A percentile compares a stretch with the other conserved stretches of the same genome.
These are phyloP conservation scores for Mycena polygramma DNA, from an alignment of 768 basidiomycete genomes.

Conservation along the genomic window DNA sequence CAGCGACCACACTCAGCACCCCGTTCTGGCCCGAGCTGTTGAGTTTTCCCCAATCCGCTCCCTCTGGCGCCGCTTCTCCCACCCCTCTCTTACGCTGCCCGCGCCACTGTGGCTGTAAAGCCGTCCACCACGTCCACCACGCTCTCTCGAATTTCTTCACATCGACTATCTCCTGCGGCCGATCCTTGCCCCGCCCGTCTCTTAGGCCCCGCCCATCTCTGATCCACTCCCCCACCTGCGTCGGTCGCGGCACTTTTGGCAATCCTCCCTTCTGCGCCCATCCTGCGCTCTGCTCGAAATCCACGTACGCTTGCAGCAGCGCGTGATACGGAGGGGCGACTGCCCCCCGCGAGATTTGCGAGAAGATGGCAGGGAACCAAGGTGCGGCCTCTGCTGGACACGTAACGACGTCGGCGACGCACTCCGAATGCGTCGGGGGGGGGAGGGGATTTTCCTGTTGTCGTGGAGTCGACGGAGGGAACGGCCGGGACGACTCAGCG, in stretches of 20 bases:
- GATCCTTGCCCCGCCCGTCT: not conserved
- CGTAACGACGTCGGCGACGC: too few relatives aligned
- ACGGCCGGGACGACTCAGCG: too few relatives aligned
- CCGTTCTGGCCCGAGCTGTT: not conserved
- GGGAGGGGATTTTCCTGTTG: too few relatives aligned
- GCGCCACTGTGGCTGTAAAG: not conserved
- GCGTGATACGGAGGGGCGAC: too few relatives aligned
- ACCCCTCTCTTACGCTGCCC: not conserved
- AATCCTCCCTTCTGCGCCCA: not conserved
- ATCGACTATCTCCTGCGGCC: too few relatives aligned
- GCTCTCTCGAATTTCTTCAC: not conserved
- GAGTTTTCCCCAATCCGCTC: not conserved
- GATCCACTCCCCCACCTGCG: not conserved
- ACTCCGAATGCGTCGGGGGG: not conserved
- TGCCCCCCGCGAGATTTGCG: too few relatives aligned
- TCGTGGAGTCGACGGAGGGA: too few relatives aligned
- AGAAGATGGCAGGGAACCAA: too few relatives aligned
- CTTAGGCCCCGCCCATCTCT: not conserved
- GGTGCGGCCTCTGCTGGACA: too few relatives aligned
- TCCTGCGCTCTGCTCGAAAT: not conserved
- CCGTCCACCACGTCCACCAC: not conserved
- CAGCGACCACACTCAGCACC: not conserved
- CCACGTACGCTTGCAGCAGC: not conserved
- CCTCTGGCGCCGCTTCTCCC: not conserved
- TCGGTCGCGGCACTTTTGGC: not conserved